phyloP scores from a whole-genome alignment of 345 rosid genomes.

The Brassica rapa region DNA sequence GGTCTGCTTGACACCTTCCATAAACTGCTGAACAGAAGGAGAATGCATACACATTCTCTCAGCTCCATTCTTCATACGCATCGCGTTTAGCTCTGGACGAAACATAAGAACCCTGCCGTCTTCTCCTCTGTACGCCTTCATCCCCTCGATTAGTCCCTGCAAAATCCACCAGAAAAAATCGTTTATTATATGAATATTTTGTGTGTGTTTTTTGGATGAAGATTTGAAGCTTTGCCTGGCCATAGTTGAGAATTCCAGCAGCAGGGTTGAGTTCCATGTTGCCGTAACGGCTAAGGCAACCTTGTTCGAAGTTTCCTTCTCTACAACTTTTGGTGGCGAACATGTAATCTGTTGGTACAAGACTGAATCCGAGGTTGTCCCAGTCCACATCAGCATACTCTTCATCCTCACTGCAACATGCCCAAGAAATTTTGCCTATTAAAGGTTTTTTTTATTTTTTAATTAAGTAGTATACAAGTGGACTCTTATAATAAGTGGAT shows the following conservation, averaged over 20 bases:
- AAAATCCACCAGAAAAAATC: not conserved
- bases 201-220: not conserved
- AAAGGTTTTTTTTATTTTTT: not conserved
- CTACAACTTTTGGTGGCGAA: slow-evolving; percentile 52
- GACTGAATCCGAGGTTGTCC: slow-evolving; percentile 79
- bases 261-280: slow-evolving; percentile 76
- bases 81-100: slow-evolving; percentile 76
- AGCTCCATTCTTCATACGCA: slow-evolving; percentile 70
- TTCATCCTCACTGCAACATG: slow-evolving; percentile 42
- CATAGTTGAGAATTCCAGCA: slow-evolving; percentile 80
- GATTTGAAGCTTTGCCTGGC: slow-evolving; percentile 64
- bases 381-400: slow-evolving; percentile 78
- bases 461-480: not conserved
- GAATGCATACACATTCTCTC: slow-evolving; percentile 88
- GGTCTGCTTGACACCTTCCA: slow-evolving; percentile 70
- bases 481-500: not conserved
- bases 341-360: slow-evolving; percentile 68
- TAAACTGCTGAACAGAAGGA: slow-evolving; percentile 70
- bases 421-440: not conserved
- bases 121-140: slow-evolving; percentile 77
- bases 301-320: slow-evolving; percentile 52
- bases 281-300: slow-evolving; percentile 53
- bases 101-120: slow-evolving; percentile 66
- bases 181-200: not conserved
- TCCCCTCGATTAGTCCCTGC: slow-evolving; percentile 82